Base-by-base conservation (phyloP, 2,329 filamentous ascomycete species). In the Talaromyces sp. region DNA sequence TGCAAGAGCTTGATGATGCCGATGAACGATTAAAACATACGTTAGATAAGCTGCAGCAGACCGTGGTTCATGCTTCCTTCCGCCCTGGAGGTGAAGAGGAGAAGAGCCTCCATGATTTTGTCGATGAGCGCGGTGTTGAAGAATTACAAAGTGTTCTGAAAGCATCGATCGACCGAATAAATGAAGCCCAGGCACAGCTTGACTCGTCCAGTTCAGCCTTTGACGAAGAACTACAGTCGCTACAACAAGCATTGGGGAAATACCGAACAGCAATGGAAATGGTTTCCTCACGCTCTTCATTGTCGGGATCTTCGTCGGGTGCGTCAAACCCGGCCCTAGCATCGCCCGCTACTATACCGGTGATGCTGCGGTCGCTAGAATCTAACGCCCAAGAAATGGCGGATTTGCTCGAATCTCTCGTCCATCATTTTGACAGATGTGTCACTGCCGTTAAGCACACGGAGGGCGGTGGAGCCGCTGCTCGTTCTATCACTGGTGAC, bases 361-460 rank as follows among this genome's bases (percentile, higher is more conserved):
- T 81, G 4, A 78, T 86, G 49, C 78, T 91, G n/a, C 78, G 82
- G 32, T 80, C 81, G 2, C 82, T 96, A 39, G 87, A 93, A 65
- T 81, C 81, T 15, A 87, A 93, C 67, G 93, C 93, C 0, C 87
- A 90, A 64, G 86, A 88, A 68, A 93, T 96, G 87, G 93, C 93
- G 5, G 83, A 88, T 61, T 83, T 92, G 5, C 84, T 98, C 1
- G 85, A 91, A 61, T 92, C 89, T 0, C 80, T 98, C 4, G 92
- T 92, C 8, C 85, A 84, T 28, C 93, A 98, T 76, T 97, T 96
- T 72, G 93, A 98, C 73, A 85, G 96, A 65, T 97, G 93, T 73
- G 91, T 96, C 15, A 93, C 89, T 0, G 93, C 93, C 0, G 88
- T 97, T 51, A 90, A 92, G 63, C 92, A 93, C 57, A 97, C 93